A percentile compares a stretch with the other conserved stretches of the same genome.
phyloP scores from a whole-genome alignment of 2,329 filamentous ascomycete species.

The Setomelanomma holmii region DNA sequence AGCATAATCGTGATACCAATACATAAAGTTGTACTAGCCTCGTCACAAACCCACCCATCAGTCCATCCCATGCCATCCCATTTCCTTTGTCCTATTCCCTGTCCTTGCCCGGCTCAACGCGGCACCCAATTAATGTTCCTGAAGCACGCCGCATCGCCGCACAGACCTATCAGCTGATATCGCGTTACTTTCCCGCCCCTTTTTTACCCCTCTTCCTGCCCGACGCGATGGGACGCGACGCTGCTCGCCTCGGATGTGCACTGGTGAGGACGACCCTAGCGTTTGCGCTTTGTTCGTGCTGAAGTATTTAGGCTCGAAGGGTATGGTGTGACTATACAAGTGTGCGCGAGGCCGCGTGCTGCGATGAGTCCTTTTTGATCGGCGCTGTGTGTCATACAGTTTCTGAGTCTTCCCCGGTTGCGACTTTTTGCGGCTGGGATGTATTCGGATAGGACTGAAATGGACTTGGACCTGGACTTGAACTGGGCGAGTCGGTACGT shows the following conservation, averaged over 20 bases:
- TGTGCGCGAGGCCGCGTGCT: neutral
- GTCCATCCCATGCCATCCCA: neutral
- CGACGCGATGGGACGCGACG: slow-evolving; percentile 1
- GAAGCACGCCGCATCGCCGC: slow-evolving; percentile 13
- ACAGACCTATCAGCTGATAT: slow-evolving; percentile 43
- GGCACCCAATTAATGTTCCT: slow-evolving; percentile 9
- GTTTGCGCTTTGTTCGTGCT: no score
- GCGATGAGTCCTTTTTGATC: neutral
- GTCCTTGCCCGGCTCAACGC: slow-evolving; percentile 3
- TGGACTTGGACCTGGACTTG: neutral
- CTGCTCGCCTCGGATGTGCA: neutral
- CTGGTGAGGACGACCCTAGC: neutral
- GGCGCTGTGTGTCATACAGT: neutral
- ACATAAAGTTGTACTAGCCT: no score
- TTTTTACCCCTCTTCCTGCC: slow-evolving; percentile 1
- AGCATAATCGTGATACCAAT: neutral
- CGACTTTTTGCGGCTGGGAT: neutral
- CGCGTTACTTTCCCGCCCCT: slow-evolving; percentile 24
- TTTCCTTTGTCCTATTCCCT: slow-evolving; percentile 5
- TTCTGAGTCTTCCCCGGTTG: neutral
- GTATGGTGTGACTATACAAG: no score
- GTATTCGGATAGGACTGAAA: no score
- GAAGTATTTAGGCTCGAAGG: no score
- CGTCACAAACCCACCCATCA: slow-evolving; percentile 4
- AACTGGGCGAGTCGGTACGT: neutral